Conservation (phyloP, 495 filamentous ascomycete species). For the Chaetomium cochliodes region DNA sequence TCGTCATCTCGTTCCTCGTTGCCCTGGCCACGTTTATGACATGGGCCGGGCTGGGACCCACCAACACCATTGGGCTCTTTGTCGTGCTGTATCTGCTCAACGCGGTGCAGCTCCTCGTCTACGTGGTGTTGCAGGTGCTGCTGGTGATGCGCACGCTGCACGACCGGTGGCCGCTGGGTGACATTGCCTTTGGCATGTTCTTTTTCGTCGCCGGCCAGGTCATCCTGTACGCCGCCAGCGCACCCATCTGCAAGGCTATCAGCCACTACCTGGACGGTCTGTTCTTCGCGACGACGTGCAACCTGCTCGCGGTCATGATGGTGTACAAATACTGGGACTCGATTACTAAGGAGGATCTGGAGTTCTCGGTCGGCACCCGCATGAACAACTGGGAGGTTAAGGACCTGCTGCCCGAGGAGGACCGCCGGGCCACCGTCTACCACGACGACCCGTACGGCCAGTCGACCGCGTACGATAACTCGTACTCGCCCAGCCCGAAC, state of each 20-base stretch:
- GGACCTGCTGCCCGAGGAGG: conserved; percentile 85
- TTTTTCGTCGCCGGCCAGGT: conserved; percentile 94
- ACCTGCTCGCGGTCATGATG: conserved; percentile 98
- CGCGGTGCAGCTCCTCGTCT: conserved; percentile 78
- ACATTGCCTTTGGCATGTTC: conserved; percentile 88
- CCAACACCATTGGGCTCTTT: conserved; percentile 84
- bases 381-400: conserved; percentile 99
- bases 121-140: conserved; percentile 83
- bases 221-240: conserved; percentile 84
- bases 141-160: conserved; percentile 88
- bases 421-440: conserved; percentile 75
- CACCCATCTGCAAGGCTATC: conserved; percentile 76
- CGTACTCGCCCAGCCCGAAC: conserved; percentile 43
- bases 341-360: conserved; percentile 96
- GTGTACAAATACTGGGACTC: conserved; percentile 99
- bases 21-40: conserved; percentile 90
- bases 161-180: conserved; percentile 91
- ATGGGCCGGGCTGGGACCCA: conserved; percentile 81
- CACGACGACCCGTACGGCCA: conserved; percentile 58
- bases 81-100: conserved; percentile 91
- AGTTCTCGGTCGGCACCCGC: conserved; percentile 94
- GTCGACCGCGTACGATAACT: conserved; percentile 44
- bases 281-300: conserved; percentile 92
- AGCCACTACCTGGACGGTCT: conserved; percentile 94
- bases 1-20: conserved; percentile 81